A percentile compares a stretch with the other conserved stretches of the same genome.
Evolutionary conservation across 1,284 basidiomycete species (phyloP).

Genomic region (Sporisorium exsertum): DNA sequence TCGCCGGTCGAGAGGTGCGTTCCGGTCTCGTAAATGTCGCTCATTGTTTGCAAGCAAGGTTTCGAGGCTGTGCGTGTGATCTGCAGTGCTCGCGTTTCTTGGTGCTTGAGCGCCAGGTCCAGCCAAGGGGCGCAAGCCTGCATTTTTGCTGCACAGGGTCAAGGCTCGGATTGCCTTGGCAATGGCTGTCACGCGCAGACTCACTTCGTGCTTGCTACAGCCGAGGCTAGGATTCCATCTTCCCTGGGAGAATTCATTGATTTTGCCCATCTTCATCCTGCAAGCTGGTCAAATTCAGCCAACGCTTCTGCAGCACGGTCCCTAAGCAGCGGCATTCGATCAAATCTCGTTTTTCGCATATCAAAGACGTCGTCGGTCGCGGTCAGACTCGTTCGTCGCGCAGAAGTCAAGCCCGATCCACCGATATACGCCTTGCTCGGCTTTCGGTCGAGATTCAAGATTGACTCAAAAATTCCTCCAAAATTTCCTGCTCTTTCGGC

Average conservation of each 20-base stretch:
- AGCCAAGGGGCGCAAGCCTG: background rate
- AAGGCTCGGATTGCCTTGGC: slow-evolving; percentile 1
- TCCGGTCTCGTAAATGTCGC: background rate
- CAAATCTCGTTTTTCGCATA: too few relatives aligned
- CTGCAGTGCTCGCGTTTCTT: background rate
- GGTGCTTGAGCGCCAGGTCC: background rate
- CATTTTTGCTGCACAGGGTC: slow-evolving; percentile 7
- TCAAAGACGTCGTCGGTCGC: too few relatives aligned
- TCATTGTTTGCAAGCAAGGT: slow-evolving; percentile 4
- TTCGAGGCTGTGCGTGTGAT: slow-evolving; percentile 18
- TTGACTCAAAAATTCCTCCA: background rate
- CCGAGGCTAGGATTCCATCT: too few relatives aligned
- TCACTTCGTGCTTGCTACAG: background rate
- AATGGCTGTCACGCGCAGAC: background rate
- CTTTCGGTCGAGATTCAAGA: slow-evolving; percentile 4
- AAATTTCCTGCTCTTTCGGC: background rate
- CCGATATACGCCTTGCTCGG: background rate
- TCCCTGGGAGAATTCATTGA: too few relatives aligned
- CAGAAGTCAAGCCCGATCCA: too few relatives aligned
- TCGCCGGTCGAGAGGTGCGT: background rate
- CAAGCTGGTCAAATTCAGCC: too few relatives aligned
- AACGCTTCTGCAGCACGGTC: too few relatives aligned
- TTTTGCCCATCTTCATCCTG: background rate
- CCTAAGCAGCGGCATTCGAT: too few relatives aligned
- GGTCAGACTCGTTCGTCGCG: too few relatives aligned